Base-by-base conservation (phyloP, 257 asterid genomes). In the Ajuga chamaepitys region DNA sequence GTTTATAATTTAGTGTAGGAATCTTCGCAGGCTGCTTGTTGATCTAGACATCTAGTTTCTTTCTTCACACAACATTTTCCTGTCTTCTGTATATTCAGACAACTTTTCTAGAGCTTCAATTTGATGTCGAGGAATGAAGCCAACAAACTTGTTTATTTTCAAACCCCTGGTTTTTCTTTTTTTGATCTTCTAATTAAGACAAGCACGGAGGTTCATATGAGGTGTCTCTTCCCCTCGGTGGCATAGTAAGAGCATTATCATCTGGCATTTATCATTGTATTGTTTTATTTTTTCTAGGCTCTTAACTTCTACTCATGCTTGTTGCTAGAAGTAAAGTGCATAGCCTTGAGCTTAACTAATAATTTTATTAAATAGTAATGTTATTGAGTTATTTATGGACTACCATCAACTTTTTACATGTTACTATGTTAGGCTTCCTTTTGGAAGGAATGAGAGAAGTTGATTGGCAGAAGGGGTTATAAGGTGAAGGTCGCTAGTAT, bases 281-380 rank as follows among this genome's bases (percentile, higher is more conserved):
- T 68, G 48, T 57, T 47, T 38, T 51, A 37, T 44, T 28, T 58
- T n/a, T 28, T 73, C 41, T 40, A 38, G 41, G 57, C 46, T 47
- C 18, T 16, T 61, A 11, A 70, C 25, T 41, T 70, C 17, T 18
- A 18, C 11, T 63, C 51, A 35, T 64, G 62, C 48, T 16, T 54
- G 16, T 26, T 57, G 32, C 42, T 38, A 26, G 32, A 34, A 63
- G 42, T 20, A 40, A 67, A 5, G 4, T 34, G 9, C 65, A 32
- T 44, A 9, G 22, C 55, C 26, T 57, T 12, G 62, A 13, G 46
- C 20, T 4, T 22, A 17, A 64, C 44, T 40, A 3, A 41, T 38
- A 44, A 17, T 45, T 35, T 45, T 42, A 34, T 25, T 41, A 52
- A 34, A 17, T 38, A 62, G 34, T 9, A 52, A 58, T 25, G 38